phyloP scores from a whole-genome alignment of 371 early-diverging fungal species.

The Mortierella sp. region DNA sequence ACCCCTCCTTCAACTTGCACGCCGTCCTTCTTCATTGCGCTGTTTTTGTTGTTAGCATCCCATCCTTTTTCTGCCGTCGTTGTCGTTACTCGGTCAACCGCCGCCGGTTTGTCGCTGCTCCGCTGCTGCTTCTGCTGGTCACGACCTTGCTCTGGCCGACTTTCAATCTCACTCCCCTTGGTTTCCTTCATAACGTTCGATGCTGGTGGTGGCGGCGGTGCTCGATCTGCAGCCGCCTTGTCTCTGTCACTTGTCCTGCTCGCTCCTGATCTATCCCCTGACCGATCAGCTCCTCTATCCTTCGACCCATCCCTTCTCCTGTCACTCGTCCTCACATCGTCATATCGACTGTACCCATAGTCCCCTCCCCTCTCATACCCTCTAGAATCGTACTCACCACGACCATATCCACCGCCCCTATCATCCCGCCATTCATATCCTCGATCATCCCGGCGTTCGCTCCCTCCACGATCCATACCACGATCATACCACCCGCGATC shows the following conservation, averaged over 20 bases:
- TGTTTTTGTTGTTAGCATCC: background rate
- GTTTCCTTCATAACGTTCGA: background rate
- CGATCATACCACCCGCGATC: constrained; percentile 15
- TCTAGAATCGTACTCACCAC: background rate
- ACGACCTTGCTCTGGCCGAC: constrained; percentile 3
- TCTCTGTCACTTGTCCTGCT: background rate
- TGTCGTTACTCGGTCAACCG: background rate
- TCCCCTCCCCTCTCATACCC: constrained; percentile 11
- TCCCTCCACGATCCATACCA: constrained; percentile 7
- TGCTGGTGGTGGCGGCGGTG: no score
- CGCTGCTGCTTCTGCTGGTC: no score
- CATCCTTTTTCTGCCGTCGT: background rate
- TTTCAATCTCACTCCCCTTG: constrained; percentile 2
- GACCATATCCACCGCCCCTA: constrained; percentile 5
- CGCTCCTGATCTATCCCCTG: background rate
- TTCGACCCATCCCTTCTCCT: constrained; percentile 13
- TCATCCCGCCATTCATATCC: constrained; percentile 5
- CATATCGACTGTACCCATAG: background rate
- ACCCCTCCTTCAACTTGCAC: background rate
- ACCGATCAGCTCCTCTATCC: constrained; percentile 12
- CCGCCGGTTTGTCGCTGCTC: background rate
- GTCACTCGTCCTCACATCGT: background rate
- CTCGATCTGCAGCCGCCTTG: background rate
- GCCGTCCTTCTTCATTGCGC: background rate
- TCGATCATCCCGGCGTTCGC: constrained; percentile 27